These are phyloP conservation scores for Cadophora luteo-olivacea DNA, from an alignment of 2,329 filamentous ascomycete genomes.

Conservation along the genomic window DNA sequence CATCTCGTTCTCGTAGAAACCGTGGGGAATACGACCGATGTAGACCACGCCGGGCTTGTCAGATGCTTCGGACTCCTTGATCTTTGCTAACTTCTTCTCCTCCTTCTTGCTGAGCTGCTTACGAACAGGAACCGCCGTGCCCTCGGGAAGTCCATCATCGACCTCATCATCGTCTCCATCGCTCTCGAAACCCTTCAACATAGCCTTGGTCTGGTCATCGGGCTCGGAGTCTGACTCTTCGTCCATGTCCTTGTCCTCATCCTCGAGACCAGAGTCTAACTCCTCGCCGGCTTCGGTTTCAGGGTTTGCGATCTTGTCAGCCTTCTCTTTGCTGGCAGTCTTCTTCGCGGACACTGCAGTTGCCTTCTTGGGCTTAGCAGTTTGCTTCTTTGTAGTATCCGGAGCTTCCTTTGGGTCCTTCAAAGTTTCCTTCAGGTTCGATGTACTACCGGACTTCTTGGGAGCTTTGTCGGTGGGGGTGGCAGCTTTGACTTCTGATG, in stretches of 20 bases:
- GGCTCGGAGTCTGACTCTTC: constrained; percentile 44
- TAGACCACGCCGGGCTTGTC: constrained; percentile 81
- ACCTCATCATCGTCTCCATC: constrained; percentile 55
- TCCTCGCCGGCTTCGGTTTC: constrained; percentile 22
- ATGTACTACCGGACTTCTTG: background rate
- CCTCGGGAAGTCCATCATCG: constrained; percentile 51
- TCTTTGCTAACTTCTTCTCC: constrained; percentile 55
- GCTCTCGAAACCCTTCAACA: constrained; percentile 62
- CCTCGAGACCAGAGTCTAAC: constrained; percentile 25
- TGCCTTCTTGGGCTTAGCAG: constrained; percentile 23
- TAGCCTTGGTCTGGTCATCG: constrained; percentile 59
- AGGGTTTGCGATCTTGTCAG: constrained; percentile 25
- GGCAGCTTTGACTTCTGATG: constrained; percentile 39
- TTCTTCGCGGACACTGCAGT: constrained; percentile 24
- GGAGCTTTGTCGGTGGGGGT: constrained; percentile 15
- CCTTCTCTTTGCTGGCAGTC: constrained; percentile 26
- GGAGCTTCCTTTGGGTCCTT: constrained; percentile 1
- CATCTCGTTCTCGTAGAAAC: constrained; percentile 98
- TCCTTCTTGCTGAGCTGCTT: constrained; percentile 52
- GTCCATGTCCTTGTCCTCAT: constrained; percentile 29
- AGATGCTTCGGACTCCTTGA: constrained; percentile 48
- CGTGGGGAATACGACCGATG: constrained; percentile 87
- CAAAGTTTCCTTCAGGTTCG: background rate
- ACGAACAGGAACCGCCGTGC: constrained; percentile 50
- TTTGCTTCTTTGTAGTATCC: constrained; percentile 25